phyloP scores from a whole-genome alignment of 805 yeast species.

The Zygoascus tannicola region DNA sequence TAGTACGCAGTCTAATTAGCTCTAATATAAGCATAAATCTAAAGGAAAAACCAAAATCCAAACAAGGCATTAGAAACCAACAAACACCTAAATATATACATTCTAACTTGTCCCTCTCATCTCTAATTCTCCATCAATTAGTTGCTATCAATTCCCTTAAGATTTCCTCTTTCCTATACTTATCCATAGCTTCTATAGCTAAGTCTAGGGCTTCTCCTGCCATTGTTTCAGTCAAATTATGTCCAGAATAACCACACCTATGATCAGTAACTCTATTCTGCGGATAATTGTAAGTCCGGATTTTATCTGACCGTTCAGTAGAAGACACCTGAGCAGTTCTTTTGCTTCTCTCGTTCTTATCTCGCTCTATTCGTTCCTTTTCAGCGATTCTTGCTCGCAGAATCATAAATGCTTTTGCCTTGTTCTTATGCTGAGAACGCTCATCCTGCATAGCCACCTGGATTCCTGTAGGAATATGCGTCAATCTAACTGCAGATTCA shows the following conservation, averaged over 20 bases:
- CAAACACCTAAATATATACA: too few relatives aligned
- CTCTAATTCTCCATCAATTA: too few relatives aligned
- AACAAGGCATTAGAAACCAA: too few relatives aligned
- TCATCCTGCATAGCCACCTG: conserved; percentile 89
- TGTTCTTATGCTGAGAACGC: conserved; percentile 88
- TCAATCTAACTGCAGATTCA: conserved; percentile 89
- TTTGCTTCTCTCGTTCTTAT: conserved; percentile 52
- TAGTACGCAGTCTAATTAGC: too few relatives aligned
- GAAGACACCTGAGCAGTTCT: conserved; percentile 79
- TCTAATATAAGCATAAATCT: too few relatives aligned
- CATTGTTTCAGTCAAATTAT: conserved; percentile 62
- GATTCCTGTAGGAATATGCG: conserved; percentile 86
- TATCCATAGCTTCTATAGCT: conserved; percentile 43
- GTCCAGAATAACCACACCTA: conserved; percentile 70
- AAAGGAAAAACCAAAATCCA: too few relatives aligned
- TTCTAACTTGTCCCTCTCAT: too few relatives aligned
- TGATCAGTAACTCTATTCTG: conserved; percentile 94
- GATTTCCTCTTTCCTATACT: conserved; percentile 37
- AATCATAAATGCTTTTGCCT: conserved; percentile 82
- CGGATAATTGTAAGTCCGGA: conserved; percentile 86
- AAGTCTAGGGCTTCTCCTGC: conserved; percentile 50
- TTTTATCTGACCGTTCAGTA: conserved; percentile 86
- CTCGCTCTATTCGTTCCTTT: conserved; percentile 54
- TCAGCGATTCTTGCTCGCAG: conserved; percentile 81
- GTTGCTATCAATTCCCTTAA: conserved; percentile 34